phyloP scores from a whole-genome alignment of 352 stramenopile species.

The Peronospora farinosa region DNA sequence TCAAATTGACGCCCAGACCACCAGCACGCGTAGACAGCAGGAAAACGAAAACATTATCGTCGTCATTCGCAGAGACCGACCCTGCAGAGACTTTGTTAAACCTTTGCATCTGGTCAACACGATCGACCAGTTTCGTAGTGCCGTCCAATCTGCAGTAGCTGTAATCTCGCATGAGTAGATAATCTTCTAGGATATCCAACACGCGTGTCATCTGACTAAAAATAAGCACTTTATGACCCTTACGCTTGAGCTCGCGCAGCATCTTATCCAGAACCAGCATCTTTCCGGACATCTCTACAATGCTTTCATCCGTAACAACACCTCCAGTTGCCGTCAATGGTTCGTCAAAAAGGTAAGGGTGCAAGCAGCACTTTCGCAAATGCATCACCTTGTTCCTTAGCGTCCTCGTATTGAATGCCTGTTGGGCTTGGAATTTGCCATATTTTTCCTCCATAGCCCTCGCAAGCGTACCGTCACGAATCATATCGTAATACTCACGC shows the following conservation, averaged over 20 bases:
- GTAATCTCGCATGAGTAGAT: slow-evolving; percentile 81
- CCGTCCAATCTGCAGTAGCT: slow-evolving; percentile 96
- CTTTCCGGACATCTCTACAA: slow-evolving; percentile 95
- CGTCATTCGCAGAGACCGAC: slow-evolving; percentile 17
- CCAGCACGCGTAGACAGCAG: slow-evolving; percentile 88
- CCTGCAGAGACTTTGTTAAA: slow-evolving; percentile 86
- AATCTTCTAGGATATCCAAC: slow-evolving; percentile 98
- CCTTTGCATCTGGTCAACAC: slow-evolving; percentile 94
- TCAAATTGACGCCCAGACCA: slow-evolving; percentile 96
- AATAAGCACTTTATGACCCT: slow-evolving; percentile 96
- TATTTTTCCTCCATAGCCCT: slow-evolving; percentile 83
- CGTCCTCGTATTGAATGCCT: slow-evolving; percentile 45
- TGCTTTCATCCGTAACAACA: slow-evolving; percentile 70
- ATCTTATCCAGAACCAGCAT: slow-evolving; percentile 98
- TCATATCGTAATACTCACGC: slow-evolving; percentile 92
- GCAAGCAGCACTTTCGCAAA: slow-evolving; percentile 84
- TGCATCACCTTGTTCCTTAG: slow-evolving; percentile 77
- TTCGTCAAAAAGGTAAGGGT: slow-evolving; percentile 87
- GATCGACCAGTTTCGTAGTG: slow-evolving; percentile 86
- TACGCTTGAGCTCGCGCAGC: slow-evolving; percentile 89
- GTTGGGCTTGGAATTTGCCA: slow-evolving; percentile 43
- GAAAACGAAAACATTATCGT: slow-evolving; percentile 74
- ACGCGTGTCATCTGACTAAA: slow-evolving; percentile 98
- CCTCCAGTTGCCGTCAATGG: slow-evolving; percentile 46
- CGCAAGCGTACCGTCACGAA: slow-evolving; percentile 84